Evolutionary conservation across 2,329 filamentous ascomycete species (phyloP).

Genomic region (Colletotrichum sp.): DNA sequence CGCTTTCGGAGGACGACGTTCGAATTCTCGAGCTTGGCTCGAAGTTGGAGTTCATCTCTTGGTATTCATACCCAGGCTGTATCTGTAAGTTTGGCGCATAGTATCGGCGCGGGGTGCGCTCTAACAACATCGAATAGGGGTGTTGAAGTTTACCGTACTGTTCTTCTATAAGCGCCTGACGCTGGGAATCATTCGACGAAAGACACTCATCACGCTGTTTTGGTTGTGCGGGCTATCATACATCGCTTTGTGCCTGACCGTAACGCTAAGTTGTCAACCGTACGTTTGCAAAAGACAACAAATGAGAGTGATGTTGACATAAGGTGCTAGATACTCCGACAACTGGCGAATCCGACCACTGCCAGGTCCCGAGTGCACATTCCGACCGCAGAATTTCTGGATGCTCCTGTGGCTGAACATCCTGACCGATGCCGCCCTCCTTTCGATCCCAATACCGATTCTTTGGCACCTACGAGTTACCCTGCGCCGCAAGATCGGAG

Average conservation of each 20-base stretch:
- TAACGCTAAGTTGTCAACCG: constrained; percentile 22
- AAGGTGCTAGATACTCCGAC: background rate
- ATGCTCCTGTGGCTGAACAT: constrained; percentile 27
- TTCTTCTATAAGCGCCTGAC: constrained; percentile 31
- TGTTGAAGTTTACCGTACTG: constrained; percentile 28
- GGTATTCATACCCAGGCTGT: constrained; percentile 28
- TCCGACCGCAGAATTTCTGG: constrained; percentile 27
- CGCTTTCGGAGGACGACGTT: constrained; percentile 25
- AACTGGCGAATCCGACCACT: constrained; percentile 29
- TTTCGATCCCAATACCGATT: constrained; percentile 29
- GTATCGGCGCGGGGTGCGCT: fast-evolving
- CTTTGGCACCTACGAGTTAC: constrained; percentile 24
- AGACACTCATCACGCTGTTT: constrained; percentile 22
- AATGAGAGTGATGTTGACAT: background rate
- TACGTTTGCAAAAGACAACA: background rate
- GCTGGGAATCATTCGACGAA: constrained; percentile 15
- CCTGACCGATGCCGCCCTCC: constrained; percentile 26
- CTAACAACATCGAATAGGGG: constrained; percentile 19
- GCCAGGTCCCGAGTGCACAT: constrained; percentile 21
- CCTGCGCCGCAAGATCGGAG: constrained; percentile 21
- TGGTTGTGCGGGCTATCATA: constrained; percentile 25
- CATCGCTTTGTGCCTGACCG: constrained; percentile 14
- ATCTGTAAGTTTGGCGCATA: constrained; percentile 23
- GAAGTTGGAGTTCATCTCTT: constrained; percentile 28
- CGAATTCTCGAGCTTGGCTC: constrained; percentile 24